Evolutionary conservation across 139 green algal genomes (phyloP), one percentile per base, ranked within the genome.

Genomic region (Asterochloris erici): DNA sequence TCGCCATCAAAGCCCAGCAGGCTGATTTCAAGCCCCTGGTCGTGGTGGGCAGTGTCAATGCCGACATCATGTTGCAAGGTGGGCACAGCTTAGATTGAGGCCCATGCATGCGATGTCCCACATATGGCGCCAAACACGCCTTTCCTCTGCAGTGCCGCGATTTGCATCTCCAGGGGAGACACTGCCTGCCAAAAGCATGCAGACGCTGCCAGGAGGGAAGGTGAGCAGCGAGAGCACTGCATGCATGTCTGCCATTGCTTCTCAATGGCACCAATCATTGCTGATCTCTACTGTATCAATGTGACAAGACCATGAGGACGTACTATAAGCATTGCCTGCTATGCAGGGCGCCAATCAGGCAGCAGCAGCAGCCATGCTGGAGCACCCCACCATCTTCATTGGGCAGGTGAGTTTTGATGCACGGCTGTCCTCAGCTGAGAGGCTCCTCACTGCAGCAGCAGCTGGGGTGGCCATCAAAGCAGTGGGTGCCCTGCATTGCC

Each of bases 281-380:
- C 19, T 38, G 23, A 79, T 26, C 23, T 4, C 12, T 60, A n/a
- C 6, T 11, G 47, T n/a, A 29, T 17, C 14, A 77, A 13, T 19
- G 14, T 21, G 9, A 11, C 19, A 70, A 28, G 68, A 26, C 14
- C 62, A 12, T 63, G 12, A 61, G 68, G 24, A 10, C 21, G n/a
- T 63, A n/a, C 2, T 19, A 71, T 38, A 27, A 11, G 15, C 23
- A 14, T 76, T 76, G 17, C 19, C 60, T 47, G 16, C 24, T 26
- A 82, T 83, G 38, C 80, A 97, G 92, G 95, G 95, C 24, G 93
- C 94, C 17, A 98, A 98, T 84, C 95, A 98, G 83, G 95, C 95
- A 27, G 93, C 91, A n/a, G 93, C 94, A 16, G 95, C 94, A 14
- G 92, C 91, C 6, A 91, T 87, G 73, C 85, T 96, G 14, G 91